Base-by-base conservation (phyloP, 140 eudicot genomes). In the Ambrosia hybrid region DNA sequence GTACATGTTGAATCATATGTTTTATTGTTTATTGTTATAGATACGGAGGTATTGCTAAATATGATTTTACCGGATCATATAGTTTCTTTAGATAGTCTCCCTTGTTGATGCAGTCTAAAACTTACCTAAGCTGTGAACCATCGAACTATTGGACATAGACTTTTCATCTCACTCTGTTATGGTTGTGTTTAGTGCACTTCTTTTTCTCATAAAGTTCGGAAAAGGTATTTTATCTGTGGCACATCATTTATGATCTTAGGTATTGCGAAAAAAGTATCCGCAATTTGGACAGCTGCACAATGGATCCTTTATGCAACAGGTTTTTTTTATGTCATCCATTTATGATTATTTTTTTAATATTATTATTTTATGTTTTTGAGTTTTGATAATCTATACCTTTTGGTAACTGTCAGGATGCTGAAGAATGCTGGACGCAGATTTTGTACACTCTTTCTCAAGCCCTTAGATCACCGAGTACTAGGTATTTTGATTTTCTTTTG, bases 221-320 rank as follows among this genome's bases (percentile, higher is more conserved):
- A 57, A 21, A 46, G 56, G 17, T 65, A 55, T 64, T 8, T 12
- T 59, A 39, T 53, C n/a, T n/a, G n/a, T n/a, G n/a, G n/a, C n/a
- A n/a, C n/a, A n/a, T n/a, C n/a, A n/a, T 70, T 62, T 38, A 51
- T 58, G 33, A 76, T 59, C 13, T 63, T 80, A 89, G 98, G 92
- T 83, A 55, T 74, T 92, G 85, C 88, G 92, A 78, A 89, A 86
- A 67, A 89, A 92, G 82, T 92, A 81, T 68, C 96, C 98, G 78
- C 96, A 92, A 67, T 89, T 92, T 74, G 96, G 96, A 58, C 98
- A 92, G 87, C 91, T 82, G 68, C 85, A 89, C 57, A 92, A 92
- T 82, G 98, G 95, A 43, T 66, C 88, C 57, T 92, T 85, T 80
- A 92, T 92, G 98, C 95, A 92, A 73, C 96, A 92, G 96, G 98